Evolutionary conservation across 192 early-diverging fungal species (phyloP).

Genomic region (Umbelopsis sp.): DNA sequence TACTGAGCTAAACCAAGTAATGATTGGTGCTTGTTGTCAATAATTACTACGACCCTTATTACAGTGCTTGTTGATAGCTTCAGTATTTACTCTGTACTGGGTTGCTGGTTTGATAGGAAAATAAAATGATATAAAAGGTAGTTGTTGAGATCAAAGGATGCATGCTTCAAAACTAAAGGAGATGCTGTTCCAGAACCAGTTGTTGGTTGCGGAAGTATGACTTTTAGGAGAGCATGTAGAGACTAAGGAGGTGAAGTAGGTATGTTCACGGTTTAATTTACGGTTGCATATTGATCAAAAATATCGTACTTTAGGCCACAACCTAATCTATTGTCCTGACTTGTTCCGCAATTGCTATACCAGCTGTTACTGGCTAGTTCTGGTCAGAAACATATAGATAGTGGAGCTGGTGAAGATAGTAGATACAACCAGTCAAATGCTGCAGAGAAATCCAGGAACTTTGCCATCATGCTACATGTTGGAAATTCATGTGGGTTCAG

Average conservation of each 20-base stretch:
- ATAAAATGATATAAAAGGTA: background rate
- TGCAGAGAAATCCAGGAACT: constrained; percentile 13
- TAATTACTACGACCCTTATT: no score
- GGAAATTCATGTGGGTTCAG: constrained; percentile 1
- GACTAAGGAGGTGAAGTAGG: constrained; percentile 3
- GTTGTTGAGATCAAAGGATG: background rate
- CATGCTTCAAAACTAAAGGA: background rate
- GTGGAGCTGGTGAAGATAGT: background rate
- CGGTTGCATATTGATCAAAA: background rate
- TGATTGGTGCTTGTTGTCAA: no score
- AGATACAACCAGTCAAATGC: background rate
- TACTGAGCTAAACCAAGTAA: background rate
- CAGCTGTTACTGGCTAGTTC: background rate
- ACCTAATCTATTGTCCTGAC: background rate
- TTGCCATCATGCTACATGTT: background rate
- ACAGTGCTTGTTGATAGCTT: no score
- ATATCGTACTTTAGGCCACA: constrained; percentile 5
- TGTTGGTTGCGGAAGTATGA: background rate
- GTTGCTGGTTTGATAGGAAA: no score
- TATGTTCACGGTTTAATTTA: background rate
- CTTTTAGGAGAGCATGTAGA: background rate
- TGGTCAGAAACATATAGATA: background rate
- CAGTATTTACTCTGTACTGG: no score
- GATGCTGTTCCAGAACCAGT: background rate
- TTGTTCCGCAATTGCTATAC: background rate